Evolutionary conservation across 495 filamentous ascomycete genomes (phyloP).

Genomic region (Penicillium ucsense): DNA sequence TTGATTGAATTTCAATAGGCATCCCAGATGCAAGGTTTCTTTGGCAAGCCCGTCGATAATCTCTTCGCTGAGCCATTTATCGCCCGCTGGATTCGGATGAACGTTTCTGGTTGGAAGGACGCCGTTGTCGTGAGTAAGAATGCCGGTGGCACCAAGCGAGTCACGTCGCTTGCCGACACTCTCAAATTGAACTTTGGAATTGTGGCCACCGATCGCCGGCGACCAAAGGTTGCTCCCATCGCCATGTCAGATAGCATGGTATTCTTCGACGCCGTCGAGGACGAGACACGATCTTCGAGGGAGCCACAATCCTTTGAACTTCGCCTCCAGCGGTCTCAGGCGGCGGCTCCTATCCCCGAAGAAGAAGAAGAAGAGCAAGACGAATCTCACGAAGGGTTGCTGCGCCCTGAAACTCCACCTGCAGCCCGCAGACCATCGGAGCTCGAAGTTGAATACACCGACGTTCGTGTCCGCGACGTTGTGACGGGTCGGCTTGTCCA

Average conservation of each 20-base stretch:
- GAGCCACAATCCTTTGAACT: constrained; percentile 25
- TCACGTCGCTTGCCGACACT: constrained; percentile 93
- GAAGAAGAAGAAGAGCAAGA: constrained; percentile 9
- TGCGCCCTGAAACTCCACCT: constrained; percentile 28
- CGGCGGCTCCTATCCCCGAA: constrained; percentile 11
- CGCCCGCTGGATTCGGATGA: constrained; percentile 87
- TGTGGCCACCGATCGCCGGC: constrained; percentile 84
- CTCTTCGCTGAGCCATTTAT: constrained; percentile 93
- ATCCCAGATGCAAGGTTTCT: constrained; percentile 98
- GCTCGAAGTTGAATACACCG: constrained; percentile 62
- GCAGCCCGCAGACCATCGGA: constrained; percentile 33
- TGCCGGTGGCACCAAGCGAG: constrained; percentile 89
- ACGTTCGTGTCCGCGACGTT: constrained; percentile 80
- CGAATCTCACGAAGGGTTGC: constrained; percentile 1
- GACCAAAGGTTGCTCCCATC: constrained; percentile 36
- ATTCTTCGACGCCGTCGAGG: constrained; percentile 39
- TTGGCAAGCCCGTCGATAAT: constrained; percentile 95
- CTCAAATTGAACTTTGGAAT: constrained; percentile 96
- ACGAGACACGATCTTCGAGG: constrained; percentile 17
- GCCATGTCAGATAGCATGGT: constrained; percentile 60
- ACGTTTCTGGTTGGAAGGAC: constrained; percentile 77
- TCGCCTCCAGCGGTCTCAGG: constrained; percentile 15
- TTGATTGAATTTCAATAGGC: constrained; percentile 36
- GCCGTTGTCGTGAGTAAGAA: constrained; percentile 98
- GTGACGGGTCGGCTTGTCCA: constrained; percentile 89